Percentiles rank a stretch among this genome's conserved stretches.
These are phyloP conservation scores for Daldinia grandis DNA, from an alignment of 495 filamentous ascomycete genomes.

Conservation along the genomic window DNA sequence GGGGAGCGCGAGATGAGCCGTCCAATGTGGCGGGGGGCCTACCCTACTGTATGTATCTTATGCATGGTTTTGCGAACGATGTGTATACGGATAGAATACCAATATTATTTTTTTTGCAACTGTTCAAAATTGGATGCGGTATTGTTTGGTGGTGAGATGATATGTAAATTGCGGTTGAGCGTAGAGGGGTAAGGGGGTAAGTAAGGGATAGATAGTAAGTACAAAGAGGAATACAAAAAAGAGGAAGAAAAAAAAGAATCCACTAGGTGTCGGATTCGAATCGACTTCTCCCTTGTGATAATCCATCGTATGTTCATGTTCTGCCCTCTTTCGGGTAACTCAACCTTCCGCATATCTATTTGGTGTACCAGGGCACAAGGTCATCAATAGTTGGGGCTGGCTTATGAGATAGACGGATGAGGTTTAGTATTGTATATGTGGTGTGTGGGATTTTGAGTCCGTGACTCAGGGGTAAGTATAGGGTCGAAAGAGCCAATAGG, in stretches of 20 bases:
- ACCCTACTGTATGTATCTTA: slow-evolving; percentile 41
- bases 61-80: slow-evolving; percentile 30
- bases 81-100: slow-evolving; percentile 46
- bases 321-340: too few species aligned
- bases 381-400: not conserved
- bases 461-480: too few species aligned
- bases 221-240: not conserved
- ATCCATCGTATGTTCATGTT: not conserved
- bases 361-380: too few species aligned
- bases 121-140: slow-evolving; percentile 9
- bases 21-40: slow-evolving; percentile 19
- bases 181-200: too few species aligned
- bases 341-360: too few species aligned
- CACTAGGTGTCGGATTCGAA: not conserved
- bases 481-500: too few species aligned
- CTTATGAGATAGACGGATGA: not conserved
- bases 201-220: not conserved
- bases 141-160: not conserved
- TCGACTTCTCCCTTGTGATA: not conserved
- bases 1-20: slow-evolving; percentile 9
- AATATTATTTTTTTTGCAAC: slow-evolving; percentile 21
- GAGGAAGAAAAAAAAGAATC: not conserved
- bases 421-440: not conserved
- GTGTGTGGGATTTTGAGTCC: too few species aligned
- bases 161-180: not conserved